Percentiles rank a stretch among this genome's conserved stretches.
Evolutionary conservation across 805 yeast species (phyloP).

Genomic region (Candida xiaguanensis): DNA sequence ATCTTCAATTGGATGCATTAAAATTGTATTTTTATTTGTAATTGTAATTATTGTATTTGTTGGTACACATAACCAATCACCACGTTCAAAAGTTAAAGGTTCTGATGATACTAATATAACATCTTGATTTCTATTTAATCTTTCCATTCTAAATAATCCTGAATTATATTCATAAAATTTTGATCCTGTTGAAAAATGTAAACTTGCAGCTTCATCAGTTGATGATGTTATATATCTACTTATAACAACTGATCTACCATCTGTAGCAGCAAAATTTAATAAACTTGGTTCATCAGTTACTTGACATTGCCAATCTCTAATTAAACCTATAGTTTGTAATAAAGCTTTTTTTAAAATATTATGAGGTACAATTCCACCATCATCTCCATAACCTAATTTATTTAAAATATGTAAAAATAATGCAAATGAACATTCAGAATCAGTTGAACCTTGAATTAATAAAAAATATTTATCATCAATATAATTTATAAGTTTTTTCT

Average conservation of each 20-base stretch:
- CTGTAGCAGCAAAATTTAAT: conserved; percentile 91
- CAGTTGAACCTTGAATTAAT: conserved; percentile 88
- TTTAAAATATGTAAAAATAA: conserved; percentile 73
- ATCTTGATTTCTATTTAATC: conserved; percentile 87
- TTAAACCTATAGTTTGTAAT: conserved; percentile 64
- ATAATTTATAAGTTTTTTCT: conserved; percentile 66
- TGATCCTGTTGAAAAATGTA: conserved; percentile 93
- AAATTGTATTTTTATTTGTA: conserved; percentile 71
- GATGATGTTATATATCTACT: conserved; percentile 84
- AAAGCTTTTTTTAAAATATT: conserved; percentile 63
- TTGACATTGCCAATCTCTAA: conserved; percentile 77
- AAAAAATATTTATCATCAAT: conserved; percentile 78
- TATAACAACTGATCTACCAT: conserved; percentile 82
- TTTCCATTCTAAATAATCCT: conserved; percentile 91
- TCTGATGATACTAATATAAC: conserved; percentile 97
- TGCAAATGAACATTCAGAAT: conserved; percentile 94
- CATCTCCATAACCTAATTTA: conserved; percentile 74
- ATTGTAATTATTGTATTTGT: conserved; percentile 84
- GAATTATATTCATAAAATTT: conserved; percentile 86
- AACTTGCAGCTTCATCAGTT: conserved; percentile 93
- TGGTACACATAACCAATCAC: conserved; percentile 97
- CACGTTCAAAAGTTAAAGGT: conserved; percentile 93
- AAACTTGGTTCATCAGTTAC: conserved; percentile 66
- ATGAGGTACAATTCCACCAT: conserved; percentile 44
- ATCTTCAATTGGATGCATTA: conserved; percentile 87